Percentiles rank a stretch among this genome's conserved stretches.
Conservation (phyloP, 495 filamentous ascomycete species). For the Extremus antarcticus region DNA sequence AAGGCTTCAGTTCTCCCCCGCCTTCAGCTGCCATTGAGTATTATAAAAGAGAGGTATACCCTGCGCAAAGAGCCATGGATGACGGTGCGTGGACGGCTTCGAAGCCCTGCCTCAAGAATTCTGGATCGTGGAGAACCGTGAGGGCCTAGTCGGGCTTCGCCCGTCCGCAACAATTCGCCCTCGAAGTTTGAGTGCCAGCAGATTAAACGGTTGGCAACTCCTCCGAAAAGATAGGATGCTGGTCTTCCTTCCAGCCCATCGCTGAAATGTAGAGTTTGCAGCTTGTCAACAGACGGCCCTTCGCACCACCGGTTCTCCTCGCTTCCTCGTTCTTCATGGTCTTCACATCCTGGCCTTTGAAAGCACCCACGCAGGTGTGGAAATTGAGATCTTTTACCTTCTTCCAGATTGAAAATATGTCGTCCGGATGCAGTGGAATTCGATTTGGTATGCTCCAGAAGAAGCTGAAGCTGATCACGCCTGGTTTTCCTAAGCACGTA, state of each 20-base stretch:
- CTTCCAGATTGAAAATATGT: slow-evolving; percentile 40
- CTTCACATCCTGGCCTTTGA: slow-evolving; percentile 46
- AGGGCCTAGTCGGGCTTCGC: too few species aligned
- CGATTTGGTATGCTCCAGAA: slow-evolving; percentile 70
- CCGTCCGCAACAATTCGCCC: too few species aligned
- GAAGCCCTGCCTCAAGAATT: too few species aligned
- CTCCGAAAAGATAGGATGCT: not conserved
- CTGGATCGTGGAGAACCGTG: too few species aligned
- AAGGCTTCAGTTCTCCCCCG: too few species aligned
- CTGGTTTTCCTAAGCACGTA: too few species aligned
- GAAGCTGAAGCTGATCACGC: slow-evolving; percentile 52
- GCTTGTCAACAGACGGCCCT: slow-evolving; percentile 54
- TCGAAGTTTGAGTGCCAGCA: too few species aligned
- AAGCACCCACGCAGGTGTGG: slow-evolving; percentile 50
- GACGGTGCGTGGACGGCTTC: too few species aligned
- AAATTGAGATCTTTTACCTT: slow-evolving; percentile 47
- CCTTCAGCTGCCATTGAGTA: too few species aligned
- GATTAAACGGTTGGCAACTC: not conserved
- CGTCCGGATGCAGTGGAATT: slow-evolving; percentile 51
- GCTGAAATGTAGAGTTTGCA: slow-evolving; percentile 51
- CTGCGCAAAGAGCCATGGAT: too few species aligned
- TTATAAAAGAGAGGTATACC: too few species aligned
- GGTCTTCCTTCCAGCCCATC: not conserved
- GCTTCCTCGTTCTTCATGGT: slow-evolving; percentile 19
- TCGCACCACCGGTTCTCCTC: slow-evolving; percentile 29